phyloP scores from a whole-genome alignment of 306 rosid genomes.

The Casuarina cunninghamiana region DNA sequence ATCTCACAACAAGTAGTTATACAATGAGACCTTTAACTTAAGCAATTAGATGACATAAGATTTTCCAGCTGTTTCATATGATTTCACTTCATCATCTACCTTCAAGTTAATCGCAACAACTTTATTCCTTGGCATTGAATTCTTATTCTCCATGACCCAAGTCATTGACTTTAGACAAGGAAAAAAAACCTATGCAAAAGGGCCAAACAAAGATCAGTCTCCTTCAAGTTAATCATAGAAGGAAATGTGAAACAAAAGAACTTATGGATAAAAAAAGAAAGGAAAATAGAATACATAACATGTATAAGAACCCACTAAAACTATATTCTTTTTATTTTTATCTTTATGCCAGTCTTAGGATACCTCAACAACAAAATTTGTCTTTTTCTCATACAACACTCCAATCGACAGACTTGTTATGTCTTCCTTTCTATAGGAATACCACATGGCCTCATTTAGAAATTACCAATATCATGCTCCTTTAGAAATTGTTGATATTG shows the following conservation, averaged over 20 bases:
- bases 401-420: too few species aligned
- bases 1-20: background rate
- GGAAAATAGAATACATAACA: background rate
- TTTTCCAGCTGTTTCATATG: constrained; percentile 3
- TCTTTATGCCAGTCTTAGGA: too few species aligned
- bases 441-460: too few species aligned
- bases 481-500: too few species aligned
- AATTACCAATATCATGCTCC: too few species aligned
- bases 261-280: background rate
- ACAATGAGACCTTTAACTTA: background rate
- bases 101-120: constrained; percentile 86
- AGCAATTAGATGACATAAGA: background rate
- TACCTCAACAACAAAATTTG: too few species aligned
- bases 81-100: constrained; percentile 37
- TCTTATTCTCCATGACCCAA: constrained; percentile 96
- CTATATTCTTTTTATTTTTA: background rate
- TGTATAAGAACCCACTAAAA: background rate
- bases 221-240: constrained; percentile 12
- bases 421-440: too few species aligned
- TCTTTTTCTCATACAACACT: too few species aligned
- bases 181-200: constrained; percentile 62
- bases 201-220: constrained; percentile 25
- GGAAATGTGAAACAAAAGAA: constrained; percentile 1
- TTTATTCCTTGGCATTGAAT: constrained; percentile 69
- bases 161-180: constrained; percentile 95